Evolutionary conservation across 2,329 filamentous ascomycete species (phyloP).

Genomic region (Colletotrichum echinochloae): DNA sequence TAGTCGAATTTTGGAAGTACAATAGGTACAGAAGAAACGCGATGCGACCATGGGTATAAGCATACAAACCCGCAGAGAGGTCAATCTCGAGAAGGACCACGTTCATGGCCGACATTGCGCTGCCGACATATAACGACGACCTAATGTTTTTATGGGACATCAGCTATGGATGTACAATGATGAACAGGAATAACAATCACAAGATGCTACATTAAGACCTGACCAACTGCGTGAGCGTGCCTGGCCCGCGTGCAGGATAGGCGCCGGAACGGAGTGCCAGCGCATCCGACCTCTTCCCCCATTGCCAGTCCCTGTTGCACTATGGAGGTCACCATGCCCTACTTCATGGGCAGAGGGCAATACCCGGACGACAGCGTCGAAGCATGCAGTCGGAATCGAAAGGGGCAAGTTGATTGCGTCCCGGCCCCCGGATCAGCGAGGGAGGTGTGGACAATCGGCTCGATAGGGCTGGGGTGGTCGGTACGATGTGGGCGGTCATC

Average conservation of each 20-base stretch:
- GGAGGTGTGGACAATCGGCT: conserved; percentile 12
- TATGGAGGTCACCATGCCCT: background rate
- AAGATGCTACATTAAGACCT: conserved; percentile 3
- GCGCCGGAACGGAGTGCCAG: conserved; percentile 31
- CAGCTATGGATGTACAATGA: conserved; percentile 11
- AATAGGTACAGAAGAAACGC: background rate
- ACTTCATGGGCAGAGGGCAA: background rate
- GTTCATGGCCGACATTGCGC: background rate
- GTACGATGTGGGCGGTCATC: conserved; percentile 12
- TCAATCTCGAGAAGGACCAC: background rate
- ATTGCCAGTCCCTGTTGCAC: background rate
- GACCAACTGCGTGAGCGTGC: conserved; percentile 21
- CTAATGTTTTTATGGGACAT: background rate
- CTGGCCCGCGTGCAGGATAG: conserved; percentile 27
- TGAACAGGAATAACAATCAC: background rate
- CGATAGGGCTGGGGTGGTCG: conserved; percentile 10
- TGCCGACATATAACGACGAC: background rate
- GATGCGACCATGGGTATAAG: background rate
- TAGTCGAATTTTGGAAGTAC: background rate
- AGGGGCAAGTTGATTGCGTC: conserved; percentile 9
- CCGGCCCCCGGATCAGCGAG: background rate
- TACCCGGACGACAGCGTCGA: background rate
- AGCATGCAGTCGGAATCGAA: background rate
- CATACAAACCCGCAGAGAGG: background rate
- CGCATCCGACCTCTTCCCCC: conserved; percentile 22